These are phyloP conservation scores for Rhodosporidiobolus sp. DNA, from an alignment of 768 basidiomycete genomes.

Conservation along the genomic window DNA sequence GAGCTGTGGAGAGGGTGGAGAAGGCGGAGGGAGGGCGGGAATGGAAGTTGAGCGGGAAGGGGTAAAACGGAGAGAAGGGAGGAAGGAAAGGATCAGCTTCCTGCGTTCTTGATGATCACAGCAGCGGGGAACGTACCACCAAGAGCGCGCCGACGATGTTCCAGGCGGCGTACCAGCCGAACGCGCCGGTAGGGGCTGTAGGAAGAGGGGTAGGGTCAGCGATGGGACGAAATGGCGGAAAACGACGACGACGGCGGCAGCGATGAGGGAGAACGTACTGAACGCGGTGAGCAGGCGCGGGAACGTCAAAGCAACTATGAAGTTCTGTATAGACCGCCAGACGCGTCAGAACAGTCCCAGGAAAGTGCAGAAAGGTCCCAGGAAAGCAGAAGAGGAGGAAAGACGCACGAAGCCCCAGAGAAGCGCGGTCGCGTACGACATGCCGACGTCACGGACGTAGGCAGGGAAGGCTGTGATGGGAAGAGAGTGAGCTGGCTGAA, in stretches of 20 bases:
- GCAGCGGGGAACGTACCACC: slow-evolving; percentile 16
- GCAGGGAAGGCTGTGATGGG: slow-evolving; percentile 33
- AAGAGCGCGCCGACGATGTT: slow-evolving; percentile 41
- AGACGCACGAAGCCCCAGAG: slow-evolving; percentile 5
- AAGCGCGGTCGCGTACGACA: slow-evolving; percentile 33
- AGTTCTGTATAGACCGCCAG: slow-evolving; percentile 20
- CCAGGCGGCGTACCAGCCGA: slow-evolving; percentile 42
- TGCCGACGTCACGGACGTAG: slow-evolving; percentile 38
- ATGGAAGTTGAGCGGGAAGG: slow-evolving; percentile 46
- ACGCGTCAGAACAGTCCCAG: background rate
- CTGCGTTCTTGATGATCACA: no score
- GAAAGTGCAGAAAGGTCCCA: background rate
- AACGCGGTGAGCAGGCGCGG: slow-evolving; percentile 36
- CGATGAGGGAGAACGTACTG: background rate
- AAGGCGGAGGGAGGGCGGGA: slow-evolving; percentile 15
- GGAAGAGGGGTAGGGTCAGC: background rate
- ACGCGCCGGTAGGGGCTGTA: slow-evolving; percentile 29
- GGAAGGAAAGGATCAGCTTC: no score
- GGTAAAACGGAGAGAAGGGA: no score
- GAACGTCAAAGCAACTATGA: slow-evolving; percentile 40
- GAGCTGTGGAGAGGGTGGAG: background rate
- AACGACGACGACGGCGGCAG: background rate
- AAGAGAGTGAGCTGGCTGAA: no score
- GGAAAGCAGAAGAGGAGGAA: background rate
- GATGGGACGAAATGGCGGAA: background rate